Evolutionary conservation across 1,139 yeast genomes (phyloP).

Genomic region (Cylindricascospora bacillispora): DNA sequence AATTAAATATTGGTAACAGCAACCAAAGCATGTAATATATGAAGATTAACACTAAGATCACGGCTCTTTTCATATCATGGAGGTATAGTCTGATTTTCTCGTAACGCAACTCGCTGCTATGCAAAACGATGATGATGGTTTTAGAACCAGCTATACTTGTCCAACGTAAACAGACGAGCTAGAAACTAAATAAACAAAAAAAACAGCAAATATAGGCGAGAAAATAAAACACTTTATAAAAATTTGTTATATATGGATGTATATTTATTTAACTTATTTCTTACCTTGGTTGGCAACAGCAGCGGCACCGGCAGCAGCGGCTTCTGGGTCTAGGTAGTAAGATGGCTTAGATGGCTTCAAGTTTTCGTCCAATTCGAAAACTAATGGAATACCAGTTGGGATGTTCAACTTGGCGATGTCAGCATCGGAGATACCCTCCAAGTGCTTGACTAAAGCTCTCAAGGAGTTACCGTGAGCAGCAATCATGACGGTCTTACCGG

Average conservation of each 20-base stretch:
- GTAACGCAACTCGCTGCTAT: no score
- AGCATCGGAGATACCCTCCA: slow-evolving; percentile 84
- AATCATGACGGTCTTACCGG: slow-evolving; percentile 79
- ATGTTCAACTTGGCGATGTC: slow-evolving; percentile 91
- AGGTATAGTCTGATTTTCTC: no score
- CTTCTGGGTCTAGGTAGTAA: slow-evolving; percentile 97
- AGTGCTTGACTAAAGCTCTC: slow-evolving; percentile 93
- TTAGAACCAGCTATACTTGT: no score
- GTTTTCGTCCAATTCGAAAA: slow-evolving; percentile 81
- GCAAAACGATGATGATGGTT: no score
- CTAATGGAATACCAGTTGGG: slow-evolving; percentile 98
- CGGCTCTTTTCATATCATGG: slow-evolving; percentile 4
- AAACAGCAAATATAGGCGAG: no score
- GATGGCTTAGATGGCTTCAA: slow-evolving; percentile 88
- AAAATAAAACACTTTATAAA: no score
- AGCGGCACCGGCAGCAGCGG: slow-evolving; percentile 99
- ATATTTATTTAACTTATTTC: slow-evolving; percentile 22
- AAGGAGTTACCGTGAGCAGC: slow-evolving; percentile 99
- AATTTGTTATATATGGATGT: no score
- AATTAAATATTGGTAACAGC: slow-evolving; percentile 2
- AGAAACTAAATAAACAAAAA: no score
- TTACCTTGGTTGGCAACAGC: slow-evolving; percentile 97
- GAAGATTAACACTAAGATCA: slow-evolving; percentile 1
- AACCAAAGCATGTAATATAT: slow-evolving; percentile 3
- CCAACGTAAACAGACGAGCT: no score